These are phyloP conservation scores for Histomonas meleagridis DNA, from an alignment of 208 protist species.

Conservation along the genomic window DNA sequence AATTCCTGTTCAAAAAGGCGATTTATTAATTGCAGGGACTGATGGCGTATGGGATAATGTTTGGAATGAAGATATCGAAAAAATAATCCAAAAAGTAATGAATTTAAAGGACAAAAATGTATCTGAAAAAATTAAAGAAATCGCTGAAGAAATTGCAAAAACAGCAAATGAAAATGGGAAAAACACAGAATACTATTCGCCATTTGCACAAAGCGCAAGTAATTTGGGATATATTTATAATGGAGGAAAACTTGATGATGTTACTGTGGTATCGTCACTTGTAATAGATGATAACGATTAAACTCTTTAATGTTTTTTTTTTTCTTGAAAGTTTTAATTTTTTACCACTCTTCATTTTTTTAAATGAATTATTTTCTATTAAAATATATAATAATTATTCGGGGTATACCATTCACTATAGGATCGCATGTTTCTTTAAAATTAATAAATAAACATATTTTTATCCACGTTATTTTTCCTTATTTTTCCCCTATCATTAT, in stretches of 20 bases:
- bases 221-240: background rate
- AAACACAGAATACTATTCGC: background rate
- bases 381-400: too few species aligned
- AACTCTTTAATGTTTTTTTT: too few species aligned
- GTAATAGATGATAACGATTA: background rate
- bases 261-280: background rate
- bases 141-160: background rate
- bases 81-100: background rate
- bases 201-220: background rate
- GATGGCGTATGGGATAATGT: constrained; percentile 17
- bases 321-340: too few species aligned
- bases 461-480: too few species aligned
- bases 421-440: too few species aligned
- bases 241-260: constrained; percentile 31
- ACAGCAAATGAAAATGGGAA: background rate
- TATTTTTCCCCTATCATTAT: too few species aligned
- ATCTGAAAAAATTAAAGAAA: background rate
- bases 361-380: too few species aligned
- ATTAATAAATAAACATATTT: too few species aligned
- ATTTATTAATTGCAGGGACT: background rate
- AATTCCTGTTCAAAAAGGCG: background rate
- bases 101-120: background rate
- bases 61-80: background rate
- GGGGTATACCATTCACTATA: too few species aligned
- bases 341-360: too few species aligned